Conservation (phyloP, 1,284 basidiomycete species). For the Puccinia sorghi region DNA sequence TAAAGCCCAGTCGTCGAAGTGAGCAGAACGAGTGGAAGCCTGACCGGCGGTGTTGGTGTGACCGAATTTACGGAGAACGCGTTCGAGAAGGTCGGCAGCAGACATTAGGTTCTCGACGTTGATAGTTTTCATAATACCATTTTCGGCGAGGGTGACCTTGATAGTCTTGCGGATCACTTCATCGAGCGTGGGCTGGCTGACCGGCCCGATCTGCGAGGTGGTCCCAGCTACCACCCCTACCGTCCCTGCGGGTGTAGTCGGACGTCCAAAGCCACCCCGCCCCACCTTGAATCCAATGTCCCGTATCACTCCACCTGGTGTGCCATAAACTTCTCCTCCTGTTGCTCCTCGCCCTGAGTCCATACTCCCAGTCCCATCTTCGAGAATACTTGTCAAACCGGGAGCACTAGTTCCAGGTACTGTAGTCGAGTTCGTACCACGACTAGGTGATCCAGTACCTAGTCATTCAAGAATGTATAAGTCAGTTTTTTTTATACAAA, state of each 20-base stretch:
- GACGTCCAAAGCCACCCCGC: constrained; percentile 62
- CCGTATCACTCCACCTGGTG: background rate
- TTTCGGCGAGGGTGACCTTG: constrained; percentile 80
- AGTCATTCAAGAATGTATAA: background rate
- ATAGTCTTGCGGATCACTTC: constrained; percentile 77
- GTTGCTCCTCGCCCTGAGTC: constrained; percentile 23
- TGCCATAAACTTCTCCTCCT: constrained; percentile 21
- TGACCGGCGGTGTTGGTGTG: constrained; percentile 52
- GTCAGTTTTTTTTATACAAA: background rate
- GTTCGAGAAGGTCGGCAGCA: constrained; percentile 79
- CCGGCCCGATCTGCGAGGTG: constrained; percentile 52
- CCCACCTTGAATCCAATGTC: constrained; percentile 62
- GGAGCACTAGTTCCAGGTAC: background rate
- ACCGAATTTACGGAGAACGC: constrained; percentile 84
- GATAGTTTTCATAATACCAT: constrained; percentile 70
- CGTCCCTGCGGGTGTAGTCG: constrained; percentile 53
- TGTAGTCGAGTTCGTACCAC: constrained; percentile 8
- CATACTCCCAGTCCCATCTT: constrained; percentile 21
- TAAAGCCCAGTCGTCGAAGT: constrained; percentile 34
- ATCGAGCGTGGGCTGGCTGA: constrained; percentile 66
- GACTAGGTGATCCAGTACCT: constrained; percentile 24
- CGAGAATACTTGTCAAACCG: constrained; percentile 31
- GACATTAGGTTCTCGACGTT: constrained; percentile 75
- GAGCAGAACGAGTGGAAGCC: constrained; percentile 53
- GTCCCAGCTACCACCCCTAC: constrained; percentile 51